Evolutionary conservation across 225 moss, liverwort and hornwort genomes (phyloP), one percentile per base, ranked within the genome.

Genomic region (Neckera pumila): DNA sequence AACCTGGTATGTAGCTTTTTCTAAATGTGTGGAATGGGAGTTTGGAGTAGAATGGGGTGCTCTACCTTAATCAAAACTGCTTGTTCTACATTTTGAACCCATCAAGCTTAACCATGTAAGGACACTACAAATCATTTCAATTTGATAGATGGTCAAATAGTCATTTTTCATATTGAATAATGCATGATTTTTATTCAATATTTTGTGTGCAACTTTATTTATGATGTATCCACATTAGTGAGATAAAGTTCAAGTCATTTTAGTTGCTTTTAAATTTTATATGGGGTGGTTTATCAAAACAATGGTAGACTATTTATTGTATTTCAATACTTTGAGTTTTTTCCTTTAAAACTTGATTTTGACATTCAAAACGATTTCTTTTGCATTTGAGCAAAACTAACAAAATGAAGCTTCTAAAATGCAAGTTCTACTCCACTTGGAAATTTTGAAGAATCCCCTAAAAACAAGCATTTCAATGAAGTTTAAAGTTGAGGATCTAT

Each of bases 351-450:
- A 27, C 9, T 26, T 27, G 8, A 42, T 71, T 42, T 9, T 5
- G 5, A 71, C 71, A 71, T 15, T 26, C 12, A 42, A 40, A 71
- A 71, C 2, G 0, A 5, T 42, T 26, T 71, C 13, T 71, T 70
- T 40, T 40, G 8, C 8, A 4, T 42, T 42, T 15, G 15, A 42
- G 3, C 8, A 42, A 26, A 71, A 26, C 9, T 27, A 15, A 26
- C 9, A 26, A 26, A 42, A 26, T 9, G 4, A 26, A 16, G 42
- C 9, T 3, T 70, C 1, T 14, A 3, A 26, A 72, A 0, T 72
- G 9, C 16, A 71, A 1, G 0, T 27, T 43, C 27, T 17, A 72
- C 1, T 27, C 1, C 0, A 10, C 2, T 43, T 6, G 0, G 0
- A 43, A 27, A 17, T 16, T 71, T 71, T 26, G 42, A 71, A 71